Percentiles rank a stretch among this genome's conserved stretches.
Conservation (phyloP, 2,329 filamentous ascomycete species). For the Colletotrichum somersetense region DNA sequence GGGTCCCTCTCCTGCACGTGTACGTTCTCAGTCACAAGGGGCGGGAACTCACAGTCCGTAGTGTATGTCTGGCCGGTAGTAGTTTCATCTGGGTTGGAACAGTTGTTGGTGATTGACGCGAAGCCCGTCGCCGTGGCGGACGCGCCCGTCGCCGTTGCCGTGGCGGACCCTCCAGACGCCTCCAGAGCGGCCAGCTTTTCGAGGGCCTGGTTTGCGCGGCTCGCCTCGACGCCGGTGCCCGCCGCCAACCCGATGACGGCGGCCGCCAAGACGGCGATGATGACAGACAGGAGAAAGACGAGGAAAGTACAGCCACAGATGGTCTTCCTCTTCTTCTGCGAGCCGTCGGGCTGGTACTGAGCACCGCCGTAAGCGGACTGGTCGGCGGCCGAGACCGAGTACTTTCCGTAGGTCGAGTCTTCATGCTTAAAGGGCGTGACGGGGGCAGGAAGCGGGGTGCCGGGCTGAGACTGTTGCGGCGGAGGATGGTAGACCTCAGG, state of each 20-base stretch:
- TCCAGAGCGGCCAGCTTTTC: slow-evolving; percentile 49
- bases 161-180: slow-evolving; percentile 41
- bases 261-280: slow-evolving; percentile 55
- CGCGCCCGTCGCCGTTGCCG: slow-evolving; percentile 38
- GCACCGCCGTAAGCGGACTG: slow-evolving; percentile 32
- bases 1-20: not conserved
- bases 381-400: slow-evolving; percentile 26
- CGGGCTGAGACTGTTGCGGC: slow-evolving; percentile 18
- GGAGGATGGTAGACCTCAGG: slow-evolving; percentile 37
- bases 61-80: slow-evolving; percentile 56
- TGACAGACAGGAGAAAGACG: slow-evolving; percentile 56
- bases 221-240: slow-evolving; percentile 57
- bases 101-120: slow-evolving; percentile 55
- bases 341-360: slow-evolving; percentile 11
- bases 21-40: not conserved
- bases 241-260: slow-evolving; percentile 60
- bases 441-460: slow-evolving; percentile 25
- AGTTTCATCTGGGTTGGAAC: slow-evolving; percentile 50
- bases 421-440: slow-evolving; percentile 32
- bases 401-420: slow-evolving; percentile 29
- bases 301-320: slow-evolving; percentile 49
- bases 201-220: slow-evolving; percentile 54
- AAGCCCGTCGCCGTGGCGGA: slow-evolving; percentile 47
- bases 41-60: slow-evolving; percentile 52
- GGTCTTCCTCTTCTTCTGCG: slow-evolving; percentile 28